A percentile compares a stretch with the other conserved stretches of the same genome.
Conservation (phyloP, 75 land plant species). For the Cupressus sempervirens region DNA sequence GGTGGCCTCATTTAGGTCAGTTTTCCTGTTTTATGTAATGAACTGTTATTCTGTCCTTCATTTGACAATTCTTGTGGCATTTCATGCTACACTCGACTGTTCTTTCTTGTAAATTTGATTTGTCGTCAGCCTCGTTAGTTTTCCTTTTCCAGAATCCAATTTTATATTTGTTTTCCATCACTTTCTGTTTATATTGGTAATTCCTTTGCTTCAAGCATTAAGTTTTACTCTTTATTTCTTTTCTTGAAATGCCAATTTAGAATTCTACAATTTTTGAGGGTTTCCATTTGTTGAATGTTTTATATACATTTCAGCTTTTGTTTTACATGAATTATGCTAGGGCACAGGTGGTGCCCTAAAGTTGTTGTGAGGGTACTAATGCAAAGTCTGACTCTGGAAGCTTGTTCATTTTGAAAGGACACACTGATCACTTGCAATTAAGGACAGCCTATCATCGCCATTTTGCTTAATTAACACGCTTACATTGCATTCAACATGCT, state of each 20-base stretch:
- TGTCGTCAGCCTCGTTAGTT: background rate
- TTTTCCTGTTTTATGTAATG: conserved; percentile 57
- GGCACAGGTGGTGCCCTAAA: background rate
- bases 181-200: background rate
- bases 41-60: conserved; percentile 29
- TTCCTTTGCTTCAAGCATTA: background rate
- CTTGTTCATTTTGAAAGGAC: background rate
- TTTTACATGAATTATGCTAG: background rate
- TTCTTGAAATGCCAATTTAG: background rate
- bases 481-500: no score
- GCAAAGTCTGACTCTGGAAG: background rate
- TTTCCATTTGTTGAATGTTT: background rate
- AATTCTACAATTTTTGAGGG: background rate
- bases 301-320: background rate
- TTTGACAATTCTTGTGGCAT: conserved; percentile 38
- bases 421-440: no score
- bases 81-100: conserved; percentile 24
- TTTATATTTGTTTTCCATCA: background rate
- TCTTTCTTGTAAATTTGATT: conserved; percentile 10
- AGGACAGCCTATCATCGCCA: no score
- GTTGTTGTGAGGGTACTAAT: background rate
- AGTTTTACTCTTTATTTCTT: background rate
- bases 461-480: no score
- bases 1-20: conserved; percentile 95
- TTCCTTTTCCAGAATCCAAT: conserved; percentile 11